These are phyloP conservation scores for Plasmodium ovale DNA, from an alignment of 169 alveolate species.

Conservation along the genomic window DNA sequence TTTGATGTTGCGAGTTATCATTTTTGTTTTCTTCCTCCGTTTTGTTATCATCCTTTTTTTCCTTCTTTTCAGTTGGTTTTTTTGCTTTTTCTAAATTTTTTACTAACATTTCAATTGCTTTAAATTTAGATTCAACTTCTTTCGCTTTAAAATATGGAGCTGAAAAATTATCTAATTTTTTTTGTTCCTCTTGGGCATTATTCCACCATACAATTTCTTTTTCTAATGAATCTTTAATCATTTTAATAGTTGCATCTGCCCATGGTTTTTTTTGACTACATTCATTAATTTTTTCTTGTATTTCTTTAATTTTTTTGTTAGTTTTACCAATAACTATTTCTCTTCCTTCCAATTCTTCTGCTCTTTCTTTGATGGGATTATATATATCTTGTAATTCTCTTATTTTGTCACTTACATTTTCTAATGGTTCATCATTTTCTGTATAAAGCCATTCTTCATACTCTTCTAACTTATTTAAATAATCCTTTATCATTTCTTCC, in stretches of 20 bases:
- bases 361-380: constrained; percentile 73
- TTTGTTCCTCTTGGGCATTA: constrained; percentile 74
- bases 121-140: constrained; percentile 56
- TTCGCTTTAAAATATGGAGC: constrained; percentile 70
- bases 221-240: constrained; percentile 56
- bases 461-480: constrained; percentile 60
- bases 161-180: constrained; percentile 70
- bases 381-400: constrained; percentile 63
- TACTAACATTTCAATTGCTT: constrained; percentile 5
- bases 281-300: constrained; percentile 32
- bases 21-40: constrained; percentile 36
- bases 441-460: constrained; percentile 75
- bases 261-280: constrained; percentile 62
- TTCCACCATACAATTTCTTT: constrained; percentile 55
- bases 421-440: constrained; percentile 76
- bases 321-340: constrained; percentile 42
- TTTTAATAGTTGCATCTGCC: constrained; percentile 57
- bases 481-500: constrained; percentile 40
- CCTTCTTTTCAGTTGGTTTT: constrained; percentile 37
- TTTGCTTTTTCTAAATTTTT: constrained; percentile 48
- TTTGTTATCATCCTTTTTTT: constrained; percentile 28
- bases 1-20: constrained; percentile 7
- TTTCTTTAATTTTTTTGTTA: constrained; percentile 37
- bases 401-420: constrained; percentile 61
- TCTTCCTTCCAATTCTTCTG: constrained; percentile 62